Evolutionary conservation across 345 rosid genomes (phyloP).

Genomic region (Cardamine resedifolia): DNA sequence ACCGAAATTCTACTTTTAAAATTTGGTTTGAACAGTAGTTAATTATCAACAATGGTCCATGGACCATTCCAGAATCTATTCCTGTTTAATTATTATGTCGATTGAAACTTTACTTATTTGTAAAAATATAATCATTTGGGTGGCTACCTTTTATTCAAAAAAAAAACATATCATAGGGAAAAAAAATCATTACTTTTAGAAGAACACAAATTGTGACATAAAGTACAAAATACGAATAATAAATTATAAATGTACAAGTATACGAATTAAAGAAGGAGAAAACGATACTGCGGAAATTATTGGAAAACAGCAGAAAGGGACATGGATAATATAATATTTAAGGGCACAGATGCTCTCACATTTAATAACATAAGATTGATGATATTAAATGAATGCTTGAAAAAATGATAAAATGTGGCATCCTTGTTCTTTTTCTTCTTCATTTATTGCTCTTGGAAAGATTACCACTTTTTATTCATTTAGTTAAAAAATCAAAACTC

Average conservation of each 20-base stretch:
- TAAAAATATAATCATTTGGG: constrained; percentile 16
- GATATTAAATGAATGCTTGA: constrained; percentile 33
- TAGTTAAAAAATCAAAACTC: constrained; percentile 6
- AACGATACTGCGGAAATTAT: constrained; percentile 29
- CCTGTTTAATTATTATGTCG: constrained; percentile 23
- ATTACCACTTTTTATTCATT: constrained; percentile 3
- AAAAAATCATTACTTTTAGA: background rate
- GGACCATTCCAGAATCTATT: constrained; percentile 20
- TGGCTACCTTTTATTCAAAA: constrained; percentile 4
- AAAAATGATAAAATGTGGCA: constrained; percentile 19
- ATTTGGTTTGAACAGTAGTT: constrained; percentile 14
- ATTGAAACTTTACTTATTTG: constrained; percentile 10
- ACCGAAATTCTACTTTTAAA: constrained; percentile 1
- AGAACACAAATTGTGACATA: constrained; percentile 14
- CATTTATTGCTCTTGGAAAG: constrained; percentile 26
- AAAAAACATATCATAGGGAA: background rate
- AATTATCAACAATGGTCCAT: constrained; percentile 21
- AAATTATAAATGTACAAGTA: constrained; percentile 14
- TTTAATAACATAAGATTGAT: constrained; percentile 34
- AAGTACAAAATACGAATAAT: constrained; percentile 13
- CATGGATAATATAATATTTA: background rate
- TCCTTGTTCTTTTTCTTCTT: constrained; percentile 5
- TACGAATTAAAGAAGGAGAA: constrained; percentile 17
- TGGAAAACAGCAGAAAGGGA: constrained; percentile 28
- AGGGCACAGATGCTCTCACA: constrained; percentile 24